Percentiles rank a stretch among this genome's conserved stretches.
These are phyloP conservation scores for Globisporangium megalacanthum DNA, from an alignment of 352 stramenopile species.

Conservation along the genomic window DNA sequence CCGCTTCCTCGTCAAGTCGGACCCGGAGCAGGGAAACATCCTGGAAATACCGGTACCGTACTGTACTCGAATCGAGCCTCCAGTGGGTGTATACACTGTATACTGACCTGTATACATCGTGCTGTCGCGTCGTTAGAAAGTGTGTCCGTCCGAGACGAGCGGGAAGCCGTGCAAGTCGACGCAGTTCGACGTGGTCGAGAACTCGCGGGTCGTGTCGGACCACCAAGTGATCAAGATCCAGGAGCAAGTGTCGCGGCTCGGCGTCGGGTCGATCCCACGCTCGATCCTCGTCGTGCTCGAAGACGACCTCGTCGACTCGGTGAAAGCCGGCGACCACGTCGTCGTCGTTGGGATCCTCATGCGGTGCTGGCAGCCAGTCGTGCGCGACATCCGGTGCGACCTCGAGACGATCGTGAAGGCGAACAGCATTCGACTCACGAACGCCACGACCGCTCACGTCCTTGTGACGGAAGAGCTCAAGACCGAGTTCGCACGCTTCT, in stretches of 20 bases:
- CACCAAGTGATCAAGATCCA: conserved; percentile 96
- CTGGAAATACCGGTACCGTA: no score
- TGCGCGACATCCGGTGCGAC: conserved; percentile 83
- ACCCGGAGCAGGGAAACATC: conserved; percentile 90
- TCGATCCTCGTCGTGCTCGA: conserved; percentile 94
- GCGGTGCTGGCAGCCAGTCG: conserved; percentile 87
- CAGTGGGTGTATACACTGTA: conserved; percentile 24
- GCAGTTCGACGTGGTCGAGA: conserved; percentile 53
- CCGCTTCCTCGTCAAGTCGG: conserved; percentile 82
- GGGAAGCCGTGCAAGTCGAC: conserved; percentile 77
- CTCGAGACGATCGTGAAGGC: conserved; percentile 84
- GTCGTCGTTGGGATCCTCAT: conserved; percentile 90
- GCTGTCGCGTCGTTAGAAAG: conserved; percentile 24
- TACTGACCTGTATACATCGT: conserved; percentile 6
- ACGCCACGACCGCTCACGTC: conserved; percentile 52
- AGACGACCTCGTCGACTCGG: conserved; percentile 75
- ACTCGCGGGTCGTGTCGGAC: conserved; percentile 51
- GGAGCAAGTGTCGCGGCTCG: conserved; percentile 90
- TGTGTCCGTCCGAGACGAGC: conserved; percentile 39
- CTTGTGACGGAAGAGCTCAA: conserved; percentile 77
- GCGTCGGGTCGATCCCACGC: conserved; percentile 90
- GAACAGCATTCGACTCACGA: conserved; percentile 69
- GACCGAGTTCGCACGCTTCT: conserved; percentile 91
- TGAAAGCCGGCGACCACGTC: conserved; percentile 96
- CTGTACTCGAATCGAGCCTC: no score